Evolutionary conservation across 192 early-diverging fungal genomes (phyloP).

Genomic region (Physocladia obscura): DNA sequence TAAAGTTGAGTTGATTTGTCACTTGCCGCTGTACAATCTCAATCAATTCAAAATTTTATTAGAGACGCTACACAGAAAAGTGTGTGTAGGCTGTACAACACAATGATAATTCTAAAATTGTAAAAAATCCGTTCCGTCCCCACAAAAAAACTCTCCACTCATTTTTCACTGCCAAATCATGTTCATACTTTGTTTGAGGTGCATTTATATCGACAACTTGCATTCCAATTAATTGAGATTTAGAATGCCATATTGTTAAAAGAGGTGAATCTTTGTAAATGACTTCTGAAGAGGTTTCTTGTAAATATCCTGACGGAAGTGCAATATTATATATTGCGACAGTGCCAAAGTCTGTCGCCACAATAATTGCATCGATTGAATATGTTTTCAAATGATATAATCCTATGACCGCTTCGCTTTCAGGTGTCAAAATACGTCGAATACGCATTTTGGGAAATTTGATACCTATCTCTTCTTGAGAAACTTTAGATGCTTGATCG

Average conservation of each 20-base stretch:
- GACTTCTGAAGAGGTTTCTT: background rate
- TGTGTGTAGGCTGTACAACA: no score
- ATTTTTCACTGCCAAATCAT: background rate
- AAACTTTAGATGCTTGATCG: background rate
- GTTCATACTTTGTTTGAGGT: constrained; percentile 2
- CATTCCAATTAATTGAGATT: constrained; percentile 10
- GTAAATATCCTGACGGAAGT: background rate
- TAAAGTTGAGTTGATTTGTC: no score
- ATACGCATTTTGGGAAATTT: constrained; percentile 1
- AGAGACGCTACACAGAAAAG: no score
- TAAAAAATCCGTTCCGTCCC: constrained; percentile 4
- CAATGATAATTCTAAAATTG: constrained; percentile 11
- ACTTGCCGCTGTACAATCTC: no score
- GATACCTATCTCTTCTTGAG: background rate
- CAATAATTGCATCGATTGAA: constrained; percentile 8
- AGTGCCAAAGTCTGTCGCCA: constrained; percentile 27
- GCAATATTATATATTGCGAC: constrained; percentile 21
- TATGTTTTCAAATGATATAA: constrained; percentile 20
- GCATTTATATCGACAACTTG: background rate
- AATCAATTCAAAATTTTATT: no score
- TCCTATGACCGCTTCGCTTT: constrained; percentile 14
- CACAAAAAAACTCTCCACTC: constrained; percentile 1
- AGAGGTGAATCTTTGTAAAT: background rate
- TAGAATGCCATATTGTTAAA: constrained; percentile 12
- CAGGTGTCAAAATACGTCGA: background rate